Evolutionary conservation across 2,329 filamentous ascomycete species (phyloP), one percentile per base, ranked within the genome.

Genomic region (Colletotrichum lini): DNA sequence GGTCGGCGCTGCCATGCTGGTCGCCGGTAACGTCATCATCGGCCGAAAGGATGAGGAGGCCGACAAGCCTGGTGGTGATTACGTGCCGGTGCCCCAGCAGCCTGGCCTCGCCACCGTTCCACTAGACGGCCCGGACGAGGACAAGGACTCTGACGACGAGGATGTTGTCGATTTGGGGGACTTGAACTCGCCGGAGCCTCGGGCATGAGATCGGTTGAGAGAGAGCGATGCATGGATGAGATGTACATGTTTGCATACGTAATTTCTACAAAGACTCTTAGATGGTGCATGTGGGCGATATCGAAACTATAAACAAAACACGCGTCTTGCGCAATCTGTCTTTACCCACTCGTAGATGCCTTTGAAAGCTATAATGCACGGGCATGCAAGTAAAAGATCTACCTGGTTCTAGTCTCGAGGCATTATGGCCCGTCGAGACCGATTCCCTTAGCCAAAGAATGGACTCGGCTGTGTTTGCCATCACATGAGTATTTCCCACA

Each of bases 11-110:
- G 84, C 88, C 4, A 81, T 95, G 76, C 84, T 96, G 12, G 91
- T 95, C 1, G 91, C 88, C 0, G 93, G 93, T 2, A 95, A 93
- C 74, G 92, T 96, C 53, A 91, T 96, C 70, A 92, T 95, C 73
- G 93, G 93, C 3, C 85, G 89, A 66, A 89, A 93, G 75, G 91
- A 93, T 69, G 91, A 91, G 77, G 79, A 72, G 2, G 75, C 72
- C 4, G 78, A 77, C 40, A 78, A 75, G 49, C 79, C 72, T 4
- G 75, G 70, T 4, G 75, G 70, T n/a, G 62, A 74, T 2, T 80
- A 80, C 60, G 77, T 74, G 18, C 76, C 78, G 13, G 72, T 82
- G n/a, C 75, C 78, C 5, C 76, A 74, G 65, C 75, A 72, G 44
- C 70, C 75, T 18, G 72, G 59, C 1, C 67, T 68, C 16, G 50